phyloP scores from a whole-genome alignment of 345 rosid species.

The Aquilaria yunnanensis region DNA sequence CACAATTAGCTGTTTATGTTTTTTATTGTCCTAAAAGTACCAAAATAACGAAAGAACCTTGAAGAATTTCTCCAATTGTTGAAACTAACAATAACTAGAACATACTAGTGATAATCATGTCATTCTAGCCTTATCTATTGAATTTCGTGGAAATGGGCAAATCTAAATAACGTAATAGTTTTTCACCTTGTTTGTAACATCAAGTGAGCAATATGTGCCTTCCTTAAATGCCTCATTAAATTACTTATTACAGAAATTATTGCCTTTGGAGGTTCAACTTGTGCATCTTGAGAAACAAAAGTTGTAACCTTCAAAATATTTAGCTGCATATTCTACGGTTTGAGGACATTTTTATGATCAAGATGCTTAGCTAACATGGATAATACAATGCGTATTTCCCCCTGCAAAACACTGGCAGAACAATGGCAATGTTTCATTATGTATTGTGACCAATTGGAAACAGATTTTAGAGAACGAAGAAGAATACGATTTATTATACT shows the following conservation, averaged over 20 bases:
- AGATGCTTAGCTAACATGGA: slow-evolving; percentile 91
- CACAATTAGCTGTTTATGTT: slow-evolving; percentile 17
- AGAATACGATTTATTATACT: background rate
- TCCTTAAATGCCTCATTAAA: slow-evolving; percentile 83
- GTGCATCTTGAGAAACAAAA: slow-evolving; percentile 61
- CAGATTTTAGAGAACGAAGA: slow-evolving; percentile 1
- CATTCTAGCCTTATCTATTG: too few species aligned
- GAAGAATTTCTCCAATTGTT: background rate
- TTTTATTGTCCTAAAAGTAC: slow-evolving; percentile 12
- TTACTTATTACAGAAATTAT: slow-evolving; percentile 77
- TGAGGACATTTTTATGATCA: slow-evolving; percentile 85
- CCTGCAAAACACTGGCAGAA: slow-evolving; percentile 16
- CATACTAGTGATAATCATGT: too few species aligned
- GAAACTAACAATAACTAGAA: too few species aligned
- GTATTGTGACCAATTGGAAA: slow-evolving; percentile 2
- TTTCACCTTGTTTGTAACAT: slow-evolving; percentile 66
- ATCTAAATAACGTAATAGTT: slow-evolving; percentile 8
- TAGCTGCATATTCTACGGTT: slow-evolving; percentile 71
- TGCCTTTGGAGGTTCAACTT: slow-evolving; percentile 64
- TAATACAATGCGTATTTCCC: slow-evolving; percentile 24
- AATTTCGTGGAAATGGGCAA: too few species aligned
- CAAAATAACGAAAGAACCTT: slow-evolving; percentile 4
- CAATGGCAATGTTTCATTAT: background rate
- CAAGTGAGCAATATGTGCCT: slow-evolving; percentile 76
- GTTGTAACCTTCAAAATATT: slow-evolving; percentile 71